Base-by-base conservation (phyloP, 2,329 filamentous ascomycete genomes). In the Parafenestella ontariensis region DNA sequence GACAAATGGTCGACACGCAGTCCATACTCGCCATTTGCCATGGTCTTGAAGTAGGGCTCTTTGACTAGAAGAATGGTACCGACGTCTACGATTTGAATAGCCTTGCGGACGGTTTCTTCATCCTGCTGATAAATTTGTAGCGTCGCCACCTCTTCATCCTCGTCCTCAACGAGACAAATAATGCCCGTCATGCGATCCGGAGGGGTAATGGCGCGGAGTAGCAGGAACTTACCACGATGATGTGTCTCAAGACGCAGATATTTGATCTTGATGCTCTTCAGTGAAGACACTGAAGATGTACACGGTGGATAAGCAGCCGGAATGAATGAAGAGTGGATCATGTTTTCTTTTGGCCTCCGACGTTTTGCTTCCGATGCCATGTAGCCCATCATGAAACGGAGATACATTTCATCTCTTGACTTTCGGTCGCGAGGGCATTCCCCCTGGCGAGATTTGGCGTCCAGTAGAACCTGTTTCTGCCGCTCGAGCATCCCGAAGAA, bases 1-100 rank as follows among this genome's bases (percentile, higher is more conserved):
- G 77, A 79, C 15, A 81, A 61, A 62, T 86, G 83, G 52, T 86
- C 83, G 6, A 85, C 79, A 5, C 82, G 76, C 21, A 86, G 29
- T 0, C 70, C 74, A 62, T 81, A 82, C 0, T 68, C 43, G 2
- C 78, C 78, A 24, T 78, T 66, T 0, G 63, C 66, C 21, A 73
- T 72, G 0, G 64, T 26, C 56, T 80, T 83, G 59, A 85, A 77
- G 59, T 79, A 86, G 0, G 83, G 83, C 52, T 86, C 83, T 56
- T 85, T 59, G n/a, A 55, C 18, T 4, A 61, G 42, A 3, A 64
- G 54, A 0, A 71, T 69, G 10, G 75, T 54, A 5, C 64, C 52
- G 46, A 70, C 59, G 7, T 77, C 31, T 2, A 78, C 46, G 11
- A 79, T 33, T 46, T 74, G 76, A 2, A 5, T 62, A 1, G 73